phyloP scores from a whole-genome alignment of 2,329 filamentous ascomycete genomes.

The Fusarium sterilihyphosum region DNA sequence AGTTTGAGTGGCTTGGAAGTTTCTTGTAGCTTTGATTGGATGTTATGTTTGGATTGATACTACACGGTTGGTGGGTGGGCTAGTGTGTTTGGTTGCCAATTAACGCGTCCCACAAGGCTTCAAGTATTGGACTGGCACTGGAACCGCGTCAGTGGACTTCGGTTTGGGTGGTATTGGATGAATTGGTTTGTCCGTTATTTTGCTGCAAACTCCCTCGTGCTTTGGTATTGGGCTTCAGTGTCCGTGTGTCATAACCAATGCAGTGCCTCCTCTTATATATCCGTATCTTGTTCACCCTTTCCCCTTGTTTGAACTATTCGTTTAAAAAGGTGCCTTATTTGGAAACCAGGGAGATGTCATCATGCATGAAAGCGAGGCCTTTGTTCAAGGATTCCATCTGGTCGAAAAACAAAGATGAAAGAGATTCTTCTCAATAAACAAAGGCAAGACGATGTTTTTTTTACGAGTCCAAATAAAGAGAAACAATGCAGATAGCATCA shows the following conservation, averaged over 20 bases:
- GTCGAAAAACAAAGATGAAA: not conserved
- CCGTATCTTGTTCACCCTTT: not conserved
- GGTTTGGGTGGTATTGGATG: not conserved
- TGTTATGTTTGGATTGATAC: conserved; percentile 16
- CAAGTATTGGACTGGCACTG: not conserved
- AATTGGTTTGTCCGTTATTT: conserved; percentile 5
- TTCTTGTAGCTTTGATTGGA: conserved; percentile 25
- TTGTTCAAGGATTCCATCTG: conserved; percentile 11
- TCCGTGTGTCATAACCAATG: not conserved
- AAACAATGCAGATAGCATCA: not conserved
- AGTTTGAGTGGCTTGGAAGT: conserved; percentile 24
- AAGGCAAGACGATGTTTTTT: not conserved
- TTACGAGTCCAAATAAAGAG: not conserved
- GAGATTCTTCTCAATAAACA: not conserved
- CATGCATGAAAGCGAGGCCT: conserved; percentile 27
- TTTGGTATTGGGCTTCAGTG: not conserved
- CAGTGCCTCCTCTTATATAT: not conserved
- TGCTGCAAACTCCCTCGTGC: not conserved
- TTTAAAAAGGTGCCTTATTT: not conserved
- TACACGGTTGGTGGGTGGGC: conserved; percentile 27
- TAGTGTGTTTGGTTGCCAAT: conserved; percentile 13
- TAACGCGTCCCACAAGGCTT: conserved; percentile 32
- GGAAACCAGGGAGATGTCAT: conserved; percentile 17
- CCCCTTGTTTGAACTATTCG: not conserved
- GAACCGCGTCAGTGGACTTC: not conserved